Evolutionary conservation across 2,329 filamentous ascomycete species (phyloP), one percentile per base, ranked within the genome.

Genomic region (Colletotrichum truncatum): DNA sequence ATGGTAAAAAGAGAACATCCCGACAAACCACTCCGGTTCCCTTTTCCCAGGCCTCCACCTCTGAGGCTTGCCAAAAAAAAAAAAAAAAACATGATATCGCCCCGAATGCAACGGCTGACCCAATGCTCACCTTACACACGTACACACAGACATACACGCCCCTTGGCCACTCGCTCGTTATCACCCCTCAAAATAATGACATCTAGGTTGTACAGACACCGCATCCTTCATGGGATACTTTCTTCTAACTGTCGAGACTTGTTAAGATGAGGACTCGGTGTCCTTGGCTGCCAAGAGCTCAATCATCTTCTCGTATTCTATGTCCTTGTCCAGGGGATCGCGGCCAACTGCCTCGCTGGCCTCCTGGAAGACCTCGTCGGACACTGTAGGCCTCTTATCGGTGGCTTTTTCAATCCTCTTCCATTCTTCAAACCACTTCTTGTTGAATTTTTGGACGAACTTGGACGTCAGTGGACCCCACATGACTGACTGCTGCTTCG

Each of bases 281-380:
- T 67, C 66, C 34, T 63, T 67, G 5, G 66, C 66, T 8, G 55
- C 57, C 32, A 67, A 2, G 28, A 62, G 57, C 25, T 66, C 62
- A 48, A 67, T 66, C 55, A 67, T 66, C 66, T 57, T 66, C 39
- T 67, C 66, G 36, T 67, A 67, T 12, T 66, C 66, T 52, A 65
- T 63, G 25, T 65, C 61, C 62, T 67, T 65, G 32, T 67, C 61
- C 43, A 67, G 51, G 34, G 63, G 63, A 5, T 66, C 63, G 25
- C 57, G 63, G 11, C 65, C 55, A 8, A 67, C 34, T 10, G 51
- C 54, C 23, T 60, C 55, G 21, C 61, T 60, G 10, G 65, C 55
- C 30, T 61, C 49, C 14, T 18, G 43, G 38, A 65, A 67, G 18
- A 41, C 30, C 14, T 60, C 61, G 18, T 65, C 56, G 14, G 28